These are phyloP conservation scores for Zangia roseola DNA, from an alignment of 768 basidiomycete species.

Conservation along the genomic window DNA sequence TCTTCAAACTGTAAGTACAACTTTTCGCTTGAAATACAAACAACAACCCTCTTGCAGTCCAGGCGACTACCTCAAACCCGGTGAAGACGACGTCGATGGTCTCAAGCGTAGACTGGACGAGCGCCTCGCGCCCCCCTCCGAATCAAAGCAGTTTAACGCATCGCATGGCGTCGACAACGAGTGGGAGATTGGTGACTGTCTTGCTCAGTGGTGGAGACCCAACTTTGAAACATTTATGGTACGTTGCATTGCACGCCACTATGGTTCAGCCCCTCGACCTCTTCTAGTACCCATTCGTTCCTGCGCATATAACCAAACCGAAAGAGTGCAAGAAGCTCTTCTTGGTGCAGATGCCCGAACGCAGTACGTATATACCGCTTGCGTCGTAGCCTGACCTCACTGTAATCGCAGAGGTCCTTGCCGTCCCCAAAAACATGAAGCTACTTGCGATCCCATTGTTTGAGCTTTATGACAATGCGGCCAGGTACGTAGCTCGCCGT, in stretches of 20 bases:
- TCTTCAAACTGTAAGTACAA: slow-evolving; percentile 90
- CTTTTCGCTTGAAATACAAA: background rate
- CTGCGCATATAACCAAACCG: slow-evolving; percentile 94
- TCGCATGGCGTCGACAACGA: slow-evolving; percentile 80
- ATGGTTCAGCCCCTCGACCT: too few relatives aligned
- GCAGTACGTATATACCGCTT: slow-evolving; percentile 55
- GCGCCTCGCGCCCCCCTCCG: slow-evolving; percentile 77
- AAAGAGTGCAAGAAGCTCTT: slow-evolving; percentile 98
- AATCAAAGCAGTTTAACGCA: slow-evolving; percentile 72
- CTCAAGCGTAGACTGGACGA: slow-evolving; percentile 87
- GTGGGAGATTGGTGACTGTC: slow-evolving; percentile 95
- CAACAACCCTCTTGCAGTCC: slow-evolving; percentile 50
- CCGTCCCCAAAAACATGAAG: slow-evolving; percentile 99
- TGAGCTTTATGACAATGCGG: slow-evolving; percentile 97
- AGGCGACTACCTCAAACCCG: slow-evolving; percentile 97
- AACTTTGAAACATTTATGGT: slow-evolving; percentile 99
- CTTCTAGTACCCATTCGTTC: slow-evolving; percentile 84
- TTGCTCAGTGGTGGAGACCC: slow-evolving; percentile 98
- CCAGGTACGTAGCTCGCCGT: slow-evolving; percentile 48
- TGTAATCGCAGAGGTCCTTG: slow-evolving; percentile 73
- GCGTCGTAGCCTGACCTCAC: background rate
- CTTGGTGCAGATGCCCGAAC: slow-evolving; percentile 92
- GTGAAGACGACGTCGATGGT: slow-evolving; percentile 90
- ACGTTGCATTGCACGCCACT: slow-evolving; percentile 36
- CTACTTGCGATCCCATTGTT: slow-evolving; percentile 94